These are phyloP conservation scores for Mycena polygramma DNA, from an alignment of 768 basidiomycete species.

Conservation along the genomic window DNA sequence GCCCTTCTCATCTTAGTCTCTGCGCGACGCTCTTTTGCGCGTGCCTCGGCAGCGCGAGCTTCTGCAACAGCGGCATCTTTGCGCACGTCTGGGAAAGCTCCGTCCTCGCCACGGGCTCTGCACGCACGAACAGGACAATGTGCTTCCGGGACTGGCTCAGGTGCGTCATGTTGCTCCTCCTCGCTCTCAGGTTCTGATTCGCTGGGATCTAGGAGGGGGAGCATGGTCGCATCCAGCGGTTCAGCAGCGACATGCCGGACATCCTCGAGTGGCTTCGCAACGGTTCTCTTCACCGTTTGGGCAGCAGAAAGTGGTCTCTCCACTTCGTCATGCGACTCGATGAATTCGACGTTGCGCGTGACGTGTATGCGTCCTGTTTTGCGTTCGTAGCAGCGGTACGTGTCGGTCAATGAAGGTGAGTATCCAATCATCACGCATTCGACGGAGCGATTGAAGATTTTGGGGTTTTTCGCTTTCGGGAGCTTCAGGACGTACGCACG, in stretches of 20 bases:
- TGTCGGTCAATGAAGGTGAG: neutral
- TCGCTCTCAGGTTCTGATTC: neutral
- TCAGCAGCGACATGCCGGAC: neutral
- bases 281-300: neutral
- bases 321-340: constrained; percentile 6
- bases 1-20: neutral
- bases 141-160: neutral
- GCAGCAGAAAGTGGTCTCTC: neutral
- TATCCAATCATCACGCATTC: constrained; percentile 15
- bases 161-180: neutral
- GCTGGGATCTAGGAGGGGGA: neutral
- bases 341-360: constrained; percentile 16
- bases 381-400: constrained; percentile 7
- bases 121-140: neutral
- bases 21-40: constrained; percentile 2
- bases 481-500: neutral
- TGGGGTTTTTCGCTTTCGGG: constrained; percentile 16
- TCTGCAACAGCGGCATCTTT: constrained; percentile 24
- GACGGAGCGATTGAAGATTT: constrained; percentile 18
- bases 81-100: constrained; percentile 1
- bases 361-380: constrained; percentile 2
- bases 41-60: neutral
- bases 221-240: neutral
- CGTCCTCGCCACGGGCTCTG: neutral
- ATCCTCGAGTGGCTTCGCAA: neutral